phyloP scores from a whole-genome alignment of 2,329 filamentous ascomycete species.

The Knufia fluminis region DNA sequence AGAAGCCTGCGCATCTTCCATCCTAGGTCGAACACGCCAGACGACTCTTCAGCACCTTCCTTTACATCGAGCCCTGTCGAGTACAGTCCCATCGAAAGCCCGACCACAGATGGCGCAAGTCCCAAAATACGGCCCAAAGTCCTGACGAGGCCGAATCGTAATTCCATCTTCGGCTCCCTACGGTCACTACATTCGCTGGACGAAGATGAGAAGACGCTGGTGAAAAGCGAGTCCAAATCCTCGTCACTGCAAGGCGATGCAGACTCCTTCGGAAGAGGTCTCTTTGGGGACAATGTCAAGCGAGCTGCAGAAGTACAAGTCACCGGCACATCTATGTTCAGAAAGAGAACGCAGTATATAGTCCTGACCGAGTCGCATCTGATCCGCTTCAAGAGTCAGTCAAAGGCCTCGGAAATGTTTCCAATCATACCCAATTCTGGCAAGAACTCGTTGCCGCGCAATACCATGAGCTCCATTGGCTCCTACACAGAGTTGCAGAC shows the following conservation, averaged over 20 bases:
- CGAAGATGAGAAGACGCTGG: slow-evolving; percentile 43
- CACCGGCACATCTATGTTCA: slow-evolving; percentile 54
- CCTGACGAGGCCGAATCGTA: slow-evolving; percentile 36
- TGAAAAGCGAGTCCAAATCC: slow-evolving; percentile 42
- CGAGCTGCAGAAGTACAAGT: slow-evolving; percentile 63
- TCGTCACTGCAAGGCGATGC: slow-evolving; percentile 40
- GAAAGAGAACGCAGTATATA: slow-evolving; percentile 63
- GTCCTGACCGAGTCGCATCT: slow-evolving; percentile 62
- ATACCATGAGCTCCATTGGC: slow-evolving; percentile 47
- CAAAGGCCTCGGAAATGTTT: slow-evolving; percentile 57
- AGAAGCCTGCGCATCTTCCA: slow-evolving; percentile 29
- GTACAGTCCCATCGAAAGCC: slow-evolving; percentile 24
- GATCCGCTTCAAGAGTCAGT: slow-evolving; percentile 58
- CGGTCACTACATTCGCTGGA: slow-evolving; percentile 44
- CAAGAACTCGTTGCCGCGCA: slow-evolving; percentile 40
- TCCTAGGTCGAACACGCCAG: slow-evolving; percentile 14
- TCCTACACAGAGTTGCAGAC: slow-evolving; percentile 55
- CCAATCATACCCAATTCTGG: slow-evolving; percentile 38
- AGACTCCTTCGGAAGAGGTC: slow-evolving; percentile 29
- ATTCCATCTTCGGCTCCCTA: slow-evolving; percentile 53
- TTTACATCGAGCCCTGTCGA: slow-evolving; percentile 25
- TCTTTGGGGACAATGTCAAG: slow-evolving; percentile 43
- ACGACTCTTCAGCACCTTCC: slow-evolving; percentile 11
- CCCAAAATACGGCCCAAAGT: slow-evolving; percentile 33
- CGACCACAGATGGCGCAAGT: slow-evolving; percentile 26